Conservation (phyloP, 164 flowering plant species). For the Paratinospora sagittata region DNA sequence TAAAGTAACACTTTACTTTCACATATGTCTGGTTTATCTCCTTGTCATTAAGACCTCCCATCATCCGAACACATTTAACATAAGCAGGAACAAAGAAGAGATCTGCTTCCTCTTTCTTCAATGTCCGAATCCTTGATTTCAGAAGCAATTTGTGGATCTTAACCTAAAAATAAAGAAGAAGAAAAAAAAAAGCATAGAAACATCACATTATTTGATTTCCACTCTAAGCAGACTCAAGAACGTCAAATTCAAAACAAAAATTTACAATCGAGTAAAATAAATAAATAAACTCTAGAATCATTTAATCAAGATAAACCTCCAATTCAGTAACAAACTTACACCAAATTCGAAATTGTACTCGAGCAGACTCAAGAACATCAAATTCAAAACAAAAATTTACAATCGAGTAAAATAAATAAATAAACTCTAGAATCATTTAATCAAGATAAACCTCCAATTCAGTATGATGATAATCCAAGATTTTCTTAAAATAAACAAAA, state of each 20-base stretch:
- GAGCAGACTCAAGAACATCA: neutral
- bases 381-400: neutral
- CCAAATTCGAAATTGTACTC: neutral
- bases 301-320: too few relatives aligned
- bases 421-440: too few relatives aligned
- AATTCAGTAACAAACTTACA: too few relatives aligned
- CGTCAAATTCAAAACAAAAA: neutral
- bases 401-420: neutral
- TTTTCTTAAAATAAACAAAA: too few relatives aligned
- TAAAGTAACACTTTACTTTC: constrained; percentile 40
- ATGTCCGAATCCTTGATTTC: constrained; percentile 59
- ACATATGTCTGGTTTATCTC: constrained; percentile 81
- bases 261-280: neutral
- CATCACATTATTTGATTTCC: too few relatives aligned
- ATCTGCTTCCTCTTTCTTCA: constrained; percentile 81
- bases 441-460: too few relatives aligned
- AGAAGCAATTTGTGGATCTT: constrained; percentile 64
- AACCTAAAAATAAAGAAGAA: constrained; percentile 33
- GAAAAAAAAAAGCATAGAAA: neutral
- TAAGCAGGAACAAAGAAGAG: constrained; percentile 90
- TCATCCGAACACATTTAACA: constrained; percentile 84
- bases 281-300: neutral
- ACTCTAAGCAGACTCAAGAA: neutral
- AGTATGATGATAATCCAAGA: too few relatives aligned
- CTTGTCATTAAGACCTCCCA: constrained; percentile 84